A percentile compares a stretch with the other conserved stretches of the same genome.
Conservation (phyloP, 169 alveolate species). For the Cryptosporidium felis region DNA sequence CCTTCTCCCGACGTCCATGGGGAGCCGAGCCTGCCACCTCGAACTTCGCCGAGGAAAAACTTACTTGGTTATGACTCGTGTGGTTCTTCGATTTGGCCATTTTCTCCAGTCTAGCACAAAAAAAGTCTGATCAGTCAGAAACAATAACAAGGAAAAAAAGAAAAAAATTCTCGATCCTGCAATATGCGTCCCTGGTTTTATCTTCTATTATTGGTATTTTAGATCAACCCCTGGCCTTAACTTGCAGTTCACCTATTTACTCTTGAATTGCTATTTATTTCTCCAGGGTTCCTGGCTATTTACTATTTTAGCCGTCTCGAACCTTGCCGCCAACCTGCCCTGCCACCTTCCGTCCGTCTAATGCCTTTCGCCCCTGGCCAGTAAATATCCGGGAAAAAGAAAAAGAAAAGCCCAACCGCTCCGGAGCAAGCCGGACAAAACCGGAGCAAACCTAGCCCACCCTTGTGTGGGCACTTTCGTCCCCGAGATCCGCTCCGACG, state of each 20-base stretch:
- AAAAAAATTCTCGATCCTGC: too few relatives aligned
- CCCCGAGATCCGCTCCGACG: too few relatives aligned
- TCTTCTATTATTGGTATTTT: background rate
- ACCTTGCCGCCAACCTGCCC: too few relatives aligned
- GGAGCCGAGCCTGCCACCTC: background rate
- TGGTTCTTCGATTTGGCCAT: slow-evolving; percentile 90
- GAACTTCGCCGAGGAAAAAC: background rate
- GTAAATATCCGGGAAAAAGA: too few relatives aligned
- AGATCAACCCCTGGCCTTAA: background rate
- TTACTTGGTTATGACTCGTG: slow-evolving; percentile 88
- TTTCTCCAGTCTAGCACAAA: background rate
- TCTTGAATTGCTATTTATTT: background rate
- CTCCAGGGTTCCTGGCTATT: background rate
- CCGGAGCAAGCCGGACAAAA: too few relatives aligned
- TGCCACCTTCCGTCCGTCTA: too few relatives aligned
- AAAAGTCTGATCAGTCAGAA: background rate
- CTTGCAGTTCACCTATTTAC: background rate
- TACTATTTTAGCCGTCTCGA: too few relatives aligned
- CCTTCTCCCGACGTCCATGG: background rate
- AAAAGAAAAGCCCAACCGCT: too few relatives aligned
- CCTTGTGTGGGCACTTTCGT: too few relatives aligned
- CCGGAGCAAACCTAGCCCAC: too few relatives aligned
- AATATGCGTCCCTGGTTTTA: background rate
- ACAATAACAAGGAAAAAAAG: too few relatives aligned
- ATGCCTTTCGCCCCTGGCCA: too few relatives aligned